These are phyloP conservation scores for Phytopythium kandeliae DNA, from an alignment of 352 stramenopile species.

Conservation along the genomic window DNA sequence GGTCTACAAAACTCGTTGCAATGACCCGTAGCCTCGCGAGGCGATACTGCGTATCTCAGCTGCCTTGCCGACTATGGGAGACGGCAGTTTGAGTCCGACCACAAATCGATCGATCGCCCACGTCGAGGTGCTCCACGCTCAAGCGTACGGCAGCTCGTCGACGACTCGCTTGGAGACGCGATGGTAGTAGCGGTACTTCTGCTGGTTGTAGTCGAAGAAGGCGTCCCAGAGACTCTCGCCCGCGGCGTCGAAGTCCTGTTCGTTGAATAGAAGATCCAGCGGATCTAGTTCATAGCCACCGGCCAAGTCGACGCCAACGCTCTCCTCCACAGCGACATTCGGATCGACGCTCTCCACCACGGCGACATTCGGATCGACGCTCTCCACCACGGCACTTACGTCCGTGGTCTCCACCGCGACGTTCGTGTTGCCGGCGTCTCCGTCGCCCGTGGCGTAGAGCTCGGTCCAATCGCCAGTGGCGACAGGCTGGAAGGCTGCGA, in stretches of 20 bases:
- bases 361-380: too few species aligned
- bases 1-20: too few species aligned
- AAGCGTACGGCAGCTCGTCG: not conserved
- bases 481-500: slow-evolving; percentile 50
- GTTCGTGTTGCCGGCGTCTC: not conserved
- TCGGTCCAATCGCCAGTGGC: slow-evolving; percentile 28
- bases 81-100: too few species aligned
- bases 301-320: too few species aligned
- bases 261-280: slow-evolving; percentile 7
- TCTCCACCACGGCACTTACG: not conserved
- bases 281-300: not conserved
- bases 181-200: slow-evolving; percentile 62
- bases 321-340: too few species aligned
- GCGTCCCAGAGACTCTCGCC: slow-evolving; percentile 57
- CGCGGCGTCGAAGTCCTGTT: slow-evolving; percentile 43
- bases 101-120: too few species aligned
- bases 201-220: slow-evolving; percentile 59
- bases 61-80: too few species aligned
- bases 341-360: too few species aligned
- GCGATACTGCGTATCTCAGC: too few species aligned
- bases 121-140: not conserved
- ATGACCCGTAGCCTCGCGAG: too few species aligned
- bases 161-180: slow-evolving; percentile 60
- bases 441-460: not conserved
- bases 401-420: not conserved